Evolutionary conservation across 1,284 basidiomycete species (phyloP).

Genomic region (Lentinula novae-zelandiae): DNA sequence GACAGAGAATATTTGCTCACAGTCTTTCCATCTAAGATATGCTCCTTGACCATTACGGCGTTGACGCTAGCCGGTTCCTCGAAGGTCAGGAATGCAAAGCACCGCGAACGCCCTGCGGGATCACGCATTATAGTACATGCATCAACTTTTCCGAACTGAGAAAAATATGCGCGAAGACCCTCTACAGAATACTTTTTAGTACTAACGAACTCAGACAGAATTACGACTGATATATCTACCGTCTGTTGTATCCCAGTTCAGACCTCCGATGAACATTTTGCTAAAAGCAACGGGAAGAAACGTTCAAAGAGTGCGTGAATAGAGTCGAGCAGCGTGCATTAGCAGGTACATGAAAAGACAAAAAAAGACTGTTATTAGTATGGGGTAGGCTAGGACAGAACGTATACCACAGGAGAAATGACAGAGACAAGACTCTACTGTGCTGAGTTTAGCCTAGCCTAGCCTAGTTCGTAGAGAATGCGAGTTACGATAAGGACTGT

Average conservation of each 20-base stretch:
- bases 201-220: conserved; percentile 29
- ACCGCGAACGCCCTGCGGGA: conserved; percentile 83
- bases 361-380: conserved; percentile 62
- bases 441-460: conserved; percentile 57
- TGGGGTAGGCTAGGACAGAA: conserved; percentile 67
- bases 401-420: conserved; percentile 50
- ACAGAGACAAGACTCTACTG: conserved; percentile 52
- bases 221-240: conserved; percentile 54
- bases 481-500: conserved; percentile 49
- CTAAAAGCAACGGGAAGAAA: conserved; percentile 41
- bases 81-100: conserved; percentile 94
- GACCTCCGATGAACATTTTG: conserved; percentile 97
- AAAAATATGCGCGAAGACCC: conserved; percentile 79
- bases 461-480: conserved; percentile 64
- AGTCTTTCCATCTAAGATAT: conserved; percentile 91
- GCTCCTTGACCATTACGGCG: conserved; percentile 85
- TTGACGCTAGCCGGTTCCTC: conserved; percentile 85
- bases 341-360: conserved; percentile 29
- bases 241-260: conserved; percentile 98
- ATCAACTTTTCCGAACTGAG: conserved; percentile 88
- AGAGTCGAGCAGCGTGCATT: conserved; percentile 16
- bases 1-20: conserved; percentile 43
- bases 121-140: conserved; percentile 96
- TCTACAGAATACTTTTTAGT: conserved; percentile 52
- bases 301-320: background rate